Evolutionary conservation across 805 yeast species (phyloP).

Genomic region (Groenewaldozyma salmanticensis): DNA sequence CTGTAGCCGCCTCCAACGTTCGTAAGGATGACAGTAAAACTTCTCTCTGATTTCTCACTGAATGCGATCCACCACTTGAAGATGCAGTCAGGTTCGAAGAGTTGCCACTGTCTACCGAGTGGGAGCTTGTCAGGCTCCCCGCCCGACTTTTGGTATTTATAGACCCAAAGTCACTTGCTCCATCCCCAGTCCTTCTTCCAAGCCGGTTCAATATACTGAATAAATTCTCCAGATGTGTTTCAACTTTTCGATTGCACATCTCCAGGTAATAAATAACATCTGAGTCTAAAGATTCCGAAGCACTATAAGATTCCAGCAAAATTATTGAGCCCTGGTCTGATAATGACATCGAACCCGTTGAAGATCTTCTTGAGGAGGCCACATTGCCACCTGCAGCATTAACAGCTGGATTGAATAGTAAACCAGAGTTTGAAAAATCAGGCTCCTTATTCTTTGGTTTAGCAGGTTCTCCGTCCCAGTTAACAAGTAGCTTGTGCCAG

Average conservation of each 20-base stretch:
- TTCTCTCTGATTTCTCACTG: not conserved
- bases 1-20: not conserved
- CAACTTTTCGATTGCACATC: not conserved
- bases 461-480: not conserved
- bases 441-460: conserved; percentile 3
- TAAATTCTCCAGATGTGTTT: not conserved
- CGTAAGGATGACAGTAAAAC: not conserved
- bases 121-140: not conserved
- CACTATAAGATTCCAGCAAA: not conserved
- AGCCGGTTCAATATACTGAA: not conserved
- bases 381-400: conserved; percentile 4
- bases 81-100: too few relatives aligned
- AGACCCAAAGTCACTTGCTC: too few relatives aligned
- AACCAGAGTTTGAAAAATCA: not conserved
- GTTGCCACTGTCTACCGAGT: not conserved
- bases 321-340: not conserved
- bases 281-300: not conserved
- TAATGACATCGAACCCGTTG: not conserved
- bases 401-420: not conserved
- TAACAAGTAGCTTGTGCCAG: not conserved
- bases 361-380: not conserved
- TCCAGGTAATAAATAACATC: not conserved
- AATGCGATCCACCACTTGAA: not conserved
- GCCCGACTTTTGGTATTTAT: too few relatives aligned
- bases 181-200: too few relatives aligned